Conservation (phyloP, 23 red algal genomes). For the Gracilaria vermiculophylla region DNA sequence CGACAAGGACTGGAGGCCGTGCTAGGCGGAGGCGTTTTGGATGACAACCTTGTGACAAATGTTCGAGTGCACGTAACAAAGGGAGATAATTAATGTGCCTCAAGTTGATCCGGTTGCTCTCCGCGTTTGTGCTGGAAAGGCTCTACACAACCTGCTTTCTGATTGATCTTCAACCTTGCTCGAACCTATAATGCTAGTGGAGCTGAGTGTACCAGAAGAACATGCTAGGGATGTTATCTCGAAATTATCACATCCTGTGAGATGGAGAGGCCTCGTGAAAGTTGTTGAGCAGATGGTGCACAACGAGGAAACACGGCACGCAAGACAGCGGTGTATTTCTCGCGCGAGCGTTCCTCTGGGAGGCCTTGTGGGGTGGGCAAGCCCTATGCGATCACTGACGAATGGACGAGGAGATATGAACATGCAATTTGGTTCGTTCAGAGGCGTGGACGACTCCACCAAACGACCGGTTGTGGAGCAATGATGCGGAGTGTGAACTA, state of each 20-base stretch:
- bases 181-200: slow-evolving; percentile 70
- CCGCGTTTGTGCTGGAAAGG: slow-evolving; percentile 56
- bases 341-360: slow-evolving; percentile 73
- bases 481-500: slow-evolving; percentile 8
- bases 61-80: slow-evolving; percentile 7
- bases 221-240: slow-evolving; percentile 44
- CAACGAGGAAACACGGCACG: not conserved
- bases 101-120: slow-evolving; percentile 19
- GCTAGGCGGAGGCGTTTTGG: slow-evolving; percentile 57
- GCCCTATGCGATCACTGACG: slow-evolving; percentile 63
- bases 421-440: slow-evolving; percentile 22
- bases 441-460: slow-evolving; percentile 18
- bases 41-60: slow-evolving; percentile 35
- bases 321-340: not conserved
- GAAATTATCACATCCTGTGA: too few relatives aligned
- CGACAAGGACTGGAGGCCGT: too few relatives aligned
- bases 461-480: slow-evolving; percentile 3
- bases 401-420: slow-evolving; percentile 57
- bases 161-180: slow-evolving; percentile 27
- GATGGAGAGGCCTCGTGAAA: too few relatives aligned
- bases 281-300: too few relatives aligned
- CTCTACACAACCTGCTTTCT: slow-evolving; percentile 16
- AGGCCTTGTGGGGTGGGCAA: slow-evolving; percentile 80
- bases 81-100: not conserved
- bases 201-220: slow-evolving; percentile 28